A percentile compares a stretch with the other conserved stretches of the same genome.
These are phyloP conservation scores for Cordyceps cicadae DNA, from an alignment of 2,329 filamentous ascomycete genomes.

Conservation along the genomic window DNA sequence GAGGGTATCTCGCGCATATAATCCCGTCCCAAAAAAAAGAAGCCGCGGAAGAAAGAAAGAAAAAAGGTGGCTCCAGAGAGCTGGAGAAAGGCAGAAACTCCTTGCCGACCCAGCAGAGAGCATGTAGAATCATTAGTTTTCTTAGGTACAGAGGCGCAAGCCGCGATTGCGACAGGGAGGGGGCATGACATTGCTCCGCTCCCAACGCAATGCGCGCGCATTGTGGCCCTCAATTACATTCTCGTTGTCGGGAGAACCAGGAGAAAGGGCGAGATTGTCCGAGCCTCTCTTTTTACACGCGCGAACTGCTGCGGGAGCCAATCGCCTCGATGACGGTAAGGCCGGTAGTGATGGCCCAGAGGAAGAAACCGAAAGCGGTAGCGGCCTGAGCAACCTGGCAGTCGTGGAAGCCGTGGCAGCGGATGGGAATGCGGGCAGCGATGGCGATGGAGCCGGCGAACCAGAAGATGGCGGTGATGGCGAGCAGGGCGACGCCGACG, in stretches of 20 bases:
- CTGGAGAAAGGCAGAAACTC: background rate
- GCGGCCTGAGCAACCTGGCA: slow-evolving; percentile 57
- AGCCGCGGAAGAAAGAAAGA: background rate
- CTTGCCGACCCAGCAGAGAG: background rate
- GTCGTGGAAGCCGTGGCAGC: slow-evolving; percentile 41
- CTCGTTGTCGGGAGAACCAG: background rate
- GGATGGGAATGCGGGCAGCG: slow-evolving; percentile 54
- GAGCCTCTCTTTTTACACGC: slow-evolving; percentile 10
- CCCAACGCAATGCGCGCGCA: background rate
- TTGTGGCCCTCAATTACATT: background rate
- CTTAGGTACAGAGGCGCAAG: background rate
- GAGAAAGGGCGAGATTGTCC: background rate
- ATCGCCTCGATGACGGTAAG: slow-evolving; percentile 40
- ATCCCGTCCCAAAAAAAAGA: background rate
- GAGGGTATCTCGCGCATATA: slow-evolving; percentile 10
- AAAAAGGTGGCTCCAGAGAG: background rate
- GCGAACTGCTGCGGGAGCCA: slow-evolving; percentile 26
- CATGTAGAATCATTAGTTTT: slow-evolving; percentile 3
- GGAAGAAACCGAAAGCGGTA: slow-evolving; percentile 58
- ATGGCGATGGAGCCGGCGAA: slow-evolving; percentile 77
- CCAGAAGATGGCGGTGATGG: slow-evolving; percentile 77
- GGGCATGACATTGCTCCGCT: background rate
- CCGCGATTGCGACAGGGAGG: background rate
- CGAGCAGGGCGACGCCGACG: slow-evolving; percentile 59
- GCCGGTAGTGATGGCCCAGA: slow-evolving; percentile 45